Conservation (phyloP, 495 filamentous ascomycete species). For the Penicillium odoratum region DNA sequence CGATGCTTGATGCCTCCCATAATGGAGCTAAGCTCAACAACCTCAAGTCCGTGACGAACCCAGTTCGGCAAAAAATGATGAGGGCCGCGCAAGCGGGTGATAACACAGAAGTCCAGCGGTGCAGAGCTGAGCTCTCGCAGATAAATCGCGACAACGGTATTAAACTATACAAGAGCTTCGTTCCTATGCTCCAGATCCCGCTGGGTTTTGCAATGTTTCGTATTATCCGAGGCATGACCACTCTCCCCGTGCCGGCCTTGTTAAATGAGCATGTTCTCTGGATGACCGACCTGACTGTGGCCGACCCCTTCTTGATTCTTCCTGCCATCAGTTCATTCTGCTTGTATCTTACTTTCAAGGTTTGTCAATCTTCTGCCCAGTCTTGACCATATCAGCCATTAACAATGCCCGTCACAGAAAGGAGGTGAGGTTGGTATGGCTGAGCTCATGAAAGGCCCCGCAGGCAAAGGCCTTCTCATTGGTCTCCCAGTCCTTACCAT, state of each 20-base stretch:
- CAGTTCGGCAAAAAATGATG: constrained; percentile 44
- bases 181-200: constrained; percentile 66
- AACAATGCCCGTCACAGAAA: constrained; percentile 34
- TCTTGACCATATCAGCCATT: neutral
- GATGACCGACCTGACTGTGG: constrained; percentile 75
- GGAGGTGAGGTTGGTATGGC: constrained; percentile 52
- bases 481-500: constrained; percentile 63
- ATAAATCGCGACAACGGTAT: constrained; percentile 57
- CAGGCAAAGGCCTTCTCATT: constrained; percentile 51
- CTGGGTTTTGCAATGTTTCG: constrained; percentile 79
- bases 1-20: constrained; percentile 60
- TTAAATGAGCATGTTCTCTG: constrained; percentile 68
- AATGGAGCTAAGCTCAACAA: constrained; percentile 52
- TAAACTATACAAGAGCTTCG: constrained; percentile 48
- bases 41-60: constrained; percentile 38
- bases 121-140: constrained; percentile 43
- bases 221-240: constrained; percentile 69
- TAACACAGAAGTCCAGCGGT: constrained; percentile 36
- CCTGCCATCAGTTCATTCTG: constrained; percentile 44
- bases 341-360: constrained; percentile 56
- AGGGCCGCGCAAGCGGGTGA: constrained; percentile 40
- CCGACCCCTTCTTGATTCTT: constrained; percentile 76
- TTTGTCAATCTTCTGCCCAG: constrained; percentile 37
- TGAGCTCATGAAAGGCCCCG: constrained; percentile 29
- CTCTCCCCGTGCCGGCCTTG: constrained; percentile 77